Evolutionary conservation across 371 early-diverging fungal genomes (phyloP).

Genomic region (Rhizopus stolonifer): DNA sequence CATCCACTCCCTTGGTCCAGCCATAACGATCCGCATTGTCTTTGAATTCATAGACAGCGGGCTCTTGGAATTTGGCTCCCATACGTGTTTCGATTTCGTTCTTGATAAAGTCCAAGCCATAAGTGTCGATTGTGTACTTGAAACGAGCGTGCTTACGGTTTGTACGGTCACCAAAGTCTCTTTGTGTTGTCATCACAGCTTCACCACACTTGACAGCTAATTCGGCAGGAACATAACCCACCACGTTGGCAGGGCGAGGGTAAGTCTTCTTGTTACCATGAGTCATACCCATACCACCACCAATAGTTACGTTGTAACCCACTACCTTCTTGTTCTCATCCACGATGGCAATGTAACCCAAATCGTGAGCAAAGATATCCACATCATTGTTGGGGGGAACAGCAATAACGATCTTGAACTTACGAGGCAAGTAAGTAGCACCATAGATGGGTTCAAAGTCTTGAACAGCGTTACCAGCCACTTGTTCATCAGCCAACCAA

Average conservation of each 20-base stretch:
- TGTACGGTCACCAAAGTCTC: constrained; percentile 92
- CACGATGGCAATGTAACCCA: constrained; percentile 89
- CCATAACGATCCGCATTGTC: constrained; percentile 93
- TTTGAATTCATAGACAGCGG: constrained; percentile 70
- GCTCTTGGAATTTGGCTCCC: constrained; percentile 67
- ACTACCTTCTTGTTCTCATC: constrained; percentile 65
- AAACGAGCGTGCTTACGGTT: constrained; percentile 97
- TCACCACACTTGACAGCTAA: constrained; percentile 79
- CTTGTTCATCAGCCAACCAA: constrained; percentile 89
- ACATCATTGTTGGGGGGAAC: constrained; percentile 96
- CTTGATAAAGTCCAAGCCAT: constrained; percentile 88
- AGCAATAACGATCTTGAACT: constrained; percentile 94
- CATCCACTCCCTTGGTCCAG: constrained; percentile 75
- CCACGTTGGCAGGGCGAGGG: constrained; percentile 76
- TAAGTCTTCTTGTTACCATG: constrained; percentile 96
- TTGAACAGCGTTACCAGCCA: constrained; percentile 74
- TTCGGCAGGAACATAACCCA: constrained; percentile 81
- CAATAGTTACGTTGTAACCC: constrained; percentile 92
- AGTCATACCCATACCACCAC: constrained; percentile 97
- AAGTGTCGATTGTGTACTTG: constrained; percentile 95
- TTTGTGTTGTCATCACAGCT: constrained; percentile 87
- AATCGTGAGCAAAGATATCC: constrained; percentile 92
- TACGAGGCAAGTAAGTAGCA: constrained; percentile 88
- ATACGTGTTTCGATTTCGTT: constrained; percentile 78
- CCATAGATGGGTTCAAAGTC: constrained; percentile 92